phyloP scores from a whole-genome alignment of 371 early-diverging fungal species.

The Mucor velutinosus region DNA sequence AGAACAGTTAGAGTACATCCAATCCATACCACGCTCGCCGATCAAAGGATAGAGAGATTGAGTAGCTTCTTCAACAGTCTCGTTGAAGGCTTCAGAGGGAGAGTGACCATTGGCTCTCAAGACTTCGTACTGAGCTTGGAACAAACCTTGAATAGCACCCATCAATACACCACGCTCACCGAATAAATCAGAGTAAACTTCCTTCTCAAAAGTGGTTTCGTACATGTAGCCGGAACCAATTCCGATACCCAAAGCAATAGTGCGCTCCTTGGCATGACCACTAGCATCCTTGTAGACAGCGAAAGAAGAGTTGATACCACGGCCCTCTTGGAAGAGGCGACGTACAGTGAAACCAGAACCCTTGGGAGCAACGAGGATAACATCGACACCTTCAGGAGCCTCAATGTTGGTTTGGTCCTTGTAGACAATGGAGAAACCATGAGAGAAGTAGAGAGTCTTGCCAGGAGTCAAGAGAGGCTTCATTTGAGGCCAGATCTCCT shows the following conservation, averaged over 20 bases:
- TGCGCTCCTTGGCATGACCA: conserved; percentile 92
- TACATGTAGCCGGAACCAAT: conserved; percentile 97
- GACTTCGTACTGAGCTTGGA: conserved; percentile 97
- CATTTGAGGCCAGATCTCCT: conserved; percentile 89
- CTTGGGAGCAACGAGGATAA: conserved; percentile 96
- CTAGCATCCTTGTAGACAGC: conserved; percentile 95
- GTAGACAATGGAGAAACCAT: conserved; percentile 96
- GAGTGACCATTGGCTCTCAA: conserved; percentile 92
- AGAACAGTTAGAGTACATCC: conserved; percentile 96
- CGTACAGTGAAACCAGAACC: conserved; percentile 95
- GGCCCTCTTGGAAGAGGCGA: conserved; percentile 93
- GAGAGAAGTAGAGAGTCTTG: conserved; percentile 98
- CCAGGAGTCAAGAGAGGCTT: conserved; percentile 91
- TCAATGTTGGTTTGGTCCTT: conserved; percentile 90
- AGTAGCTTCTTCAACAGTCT: conserved; percentile 98
- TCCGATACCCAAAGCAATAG: conserved; percentile 92
- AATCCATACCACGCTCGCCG: conserved; percentile 97
- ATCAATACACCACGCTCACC: conserved; percentile 98
- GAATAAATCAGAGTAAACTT: conserved; percentile 95
- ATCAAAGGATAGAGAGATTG: conserved; percentile 97
- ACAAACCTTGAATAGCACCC: conserved; percentile 97
- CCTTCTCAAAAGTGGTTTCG: conserved; percentile 96
- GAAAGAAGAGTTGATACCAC: conserved; percentile 97
- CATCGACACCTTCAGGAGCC: conserved; percentile 92
- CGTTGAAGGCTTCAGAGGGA: conserved; percentile 98